Conservation (phyloP, 2,329 filamentous ascomycete genomes). For the Diaporthe caulivora region DNA sequence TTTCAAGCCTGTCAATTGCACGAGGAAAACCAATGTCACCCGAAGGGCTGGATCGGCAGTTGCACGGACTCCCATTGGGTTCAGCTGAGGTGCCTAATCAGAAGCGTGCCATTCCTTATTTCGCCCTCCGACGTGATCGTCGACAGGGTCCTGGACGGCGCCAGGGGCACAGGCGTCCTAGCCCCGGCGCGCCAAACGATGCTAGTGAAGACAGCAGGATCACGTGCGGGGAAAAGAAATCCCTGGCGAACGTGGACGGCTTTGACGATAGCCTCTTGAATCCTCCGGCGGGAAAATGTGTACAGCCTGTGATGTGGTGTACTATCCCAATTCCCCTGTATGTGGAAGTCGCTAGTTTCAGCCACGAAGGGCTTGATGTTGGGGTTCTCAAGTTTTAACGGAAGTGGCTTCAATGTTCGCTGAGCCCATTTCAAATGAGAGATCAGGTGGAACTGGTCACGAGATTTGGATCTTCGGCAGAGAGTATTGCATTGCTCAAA, state of each 20-base stretch:
- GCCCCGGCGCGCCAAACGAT: background rate
- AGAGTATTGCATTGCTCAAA: background rate
- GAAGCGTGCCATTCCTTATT: slow-evolving; percentile 13
- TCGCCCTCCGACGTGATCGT: slow-evolving; percentile 5
- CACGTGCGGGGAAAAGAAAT: slow-evolving; percentile 9
- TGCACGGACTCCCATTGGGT: slow-evolving; percentile 23
- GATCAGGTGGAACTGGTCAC: background rate
- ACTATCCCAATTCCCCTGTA: background rate
- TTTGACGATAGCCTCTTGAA: background rate
- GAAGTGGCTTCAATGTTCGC: background rate
- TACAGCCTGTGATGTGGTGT: background rate
- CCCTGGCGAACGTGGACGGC: background rate
- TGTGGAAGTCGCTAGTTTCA: background rate
- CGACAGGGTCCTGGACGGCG: slow-evolving; percentile 7
- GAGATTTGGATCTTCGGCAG: background rate
- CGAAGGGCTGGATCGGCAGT: slow-evolving; percentile 23
- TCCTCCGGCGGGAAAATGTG: background rate
- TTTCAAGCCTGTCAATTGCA: background rate
- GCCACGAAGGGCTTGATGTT: background rate
- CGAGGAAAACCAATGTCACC: background rate
- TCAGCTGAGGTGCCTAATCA: background rate
- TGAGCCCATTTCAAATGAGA: background rate
- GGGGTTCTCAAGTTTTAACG: background rate
- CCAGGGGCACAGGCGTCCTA: slow-evolving; percentile 24
- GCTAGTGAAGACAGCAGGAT: background rate